Conservation (phyloP, 768 basidiomycete species). For the Porphyrellus cyaneotinctus region DNA sequence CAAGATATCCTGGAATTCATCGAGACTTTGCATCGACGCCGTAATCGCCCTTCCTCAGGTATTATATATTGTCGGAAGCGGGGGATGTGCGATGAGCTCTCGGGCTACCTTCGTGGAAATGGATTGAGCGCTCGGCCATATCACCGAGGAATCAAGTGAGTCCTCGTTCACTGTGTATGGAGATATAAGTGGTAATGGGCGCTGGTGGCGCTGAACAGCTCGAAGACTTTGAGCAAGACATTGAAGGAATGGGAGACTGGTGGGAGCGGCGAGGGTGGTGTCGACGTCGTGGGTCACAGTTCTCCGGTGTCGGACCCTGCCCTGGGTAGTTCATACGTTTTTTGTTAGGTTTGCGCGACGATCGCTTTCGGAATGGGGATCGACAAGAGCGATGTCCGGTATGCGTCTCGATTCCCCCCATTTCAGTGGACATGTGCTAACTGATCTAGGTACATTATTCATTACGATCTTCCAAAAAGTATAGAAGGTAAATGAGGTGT, state of each 20-base stretch:
- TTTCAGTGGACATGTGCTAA: background rate
- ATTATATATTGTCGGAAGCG: constrained; percentile 77
- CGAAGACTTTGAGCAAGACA: constrained; percentile 46
- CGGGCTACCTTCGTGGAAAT: constrained; percentile 57
- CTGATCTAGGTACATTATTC: constrained; percentile 60
- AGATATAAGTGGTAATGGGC: background rate
- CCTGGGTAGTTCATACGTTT: background rate
- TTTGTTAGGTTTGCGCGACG: constrained; percentile 65
- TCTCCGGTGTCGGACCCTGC: background rate
- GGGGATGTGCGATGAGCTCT: constrained; percentile 62
- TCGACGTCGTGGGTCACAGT: constrained; percentile 55
- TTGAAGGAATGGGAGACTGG: constrained; percentile 59
- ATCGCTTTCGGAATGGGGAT: constrained; percentile 88
- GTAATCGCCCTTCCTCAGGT: constrained; percentile 59
- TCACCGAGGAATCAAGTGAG: constrained; percentile 65
- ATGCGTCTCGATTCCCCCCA: constrained; percentile 1
- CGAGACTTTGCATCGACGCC: constrained; percentile 52
- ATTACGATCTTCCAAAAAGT: constrained; percentile 79
- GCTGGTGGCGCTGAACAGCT: constrained; percentile 28
- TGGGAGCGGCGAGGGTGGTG: constrained; percentile 45
- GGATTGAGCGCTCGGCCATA: constrained; percentile 69
- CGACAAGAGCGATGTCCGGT: constrained; percentile 77
- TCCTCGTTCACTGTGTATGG: background rate
- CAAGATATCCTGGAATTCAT: constrained; percentile 66
- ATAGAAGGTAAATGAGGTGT: constrained; percentile 57